Base-by-base conservation (phyloP, 306 rosid genomes). In the Senna tora region DNA sequence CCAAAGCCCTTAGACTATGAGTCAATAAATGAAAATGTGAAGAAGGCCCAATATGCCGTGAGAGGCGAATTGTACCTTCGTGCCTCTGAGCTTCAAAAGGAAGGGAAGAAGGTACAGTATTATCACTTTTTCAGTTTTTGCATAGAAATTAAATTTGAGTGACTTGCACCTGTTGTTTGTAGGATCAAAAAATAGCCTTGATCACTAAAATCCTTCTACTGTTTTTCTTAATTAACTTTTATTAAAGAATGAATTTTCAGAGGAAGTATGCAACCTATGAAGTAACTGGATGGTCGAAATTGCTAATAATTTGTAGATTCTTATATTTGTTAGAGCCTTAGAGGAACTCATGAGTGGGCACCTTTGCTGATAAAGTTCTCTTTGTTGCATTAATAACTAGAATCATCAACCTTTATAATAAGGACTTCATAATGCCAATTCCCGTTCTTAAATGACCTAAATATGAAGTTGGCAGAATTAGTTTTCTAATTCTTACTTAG, bases 41-140 rank as follows among this genome's bases (percentile, higher is more conserved):
- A 91, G 89, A 91, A 72, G 82, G 82, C 80, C 81, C 97, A 91
- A 71, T 94, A 94, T 85, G 98, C 96, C 70, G 95, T 89, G 72
- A 80, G 97, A 80, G 98, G 98, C 55, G 98, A 93, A 82, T 73
- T 91, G 65, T 91, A 91, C 84, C 98, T 93, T 78, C 82, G 97
- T 56, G 98, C 96, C 47, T 83, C 98, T 45, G 95, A 93, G 83
- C 98, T 93, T 84, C 97, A 93, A 84, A 91, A 86, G 80, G 96
- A 93, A 80, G 96, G 97, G 49, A 91, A 91, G 85, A 93, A 87
- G 95, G 98, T 91, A 83, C 2, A 10, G 32, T 73, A 7, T 57
- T 8, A 25, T 32, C 61, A 65, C 50, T 74, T 61, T 69, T 60
- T 45, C 19, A 7, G 70, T 15, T 51, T 65, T 71, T 7, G 5